A percentile compares a stretch with the other conserved stretches of the same genome.
Conservation (phyloP, 208 protist genomes). For the Vickermania ingenoplastis region DNA sequence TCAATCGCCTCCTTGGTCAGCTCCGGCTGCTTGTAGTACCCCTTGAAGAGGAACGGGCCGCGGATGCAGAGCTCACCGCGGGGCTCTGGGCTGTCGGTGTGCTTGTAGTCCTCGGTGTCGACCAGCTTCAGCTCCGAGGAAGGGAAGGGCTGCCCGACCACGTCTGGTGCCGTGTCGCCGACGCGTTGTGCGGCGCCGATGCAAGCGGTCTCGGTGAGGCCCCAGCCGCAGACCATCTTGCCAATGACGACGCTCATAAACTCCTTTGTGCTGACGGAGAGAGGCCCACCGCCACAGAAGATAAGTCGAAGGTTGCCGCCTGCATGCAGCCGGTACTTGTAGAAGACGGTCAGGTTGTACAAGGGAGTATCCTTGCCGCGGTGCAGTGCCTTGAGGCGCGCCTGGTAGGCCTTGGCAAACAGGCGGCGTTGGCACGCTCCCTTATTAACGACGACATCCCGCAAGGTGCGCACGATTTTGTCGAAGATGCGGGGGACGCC, state of each 20-base stretch:
- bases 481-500: conserved; percentile 50
- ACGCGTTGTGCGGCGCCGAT: conserved; percentile 12
- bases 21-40: conserved; percentile 54
- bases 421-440: conserved; percentile 17
- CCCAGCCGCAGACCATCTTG: conserved; percentile 39
- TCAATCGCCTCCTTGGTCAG: conserved; percentile 27
- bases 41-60: conserved; percentile 21
- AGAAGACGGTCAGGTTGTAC: conserved; percentile 42
- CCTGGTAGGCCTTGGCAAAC: conserved; percentile 32
- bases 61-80: conserved; percentile 38
- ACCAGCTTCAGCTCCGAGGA: conserved; percentile 69
- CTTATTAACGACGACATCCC: conserved; percentile 13
- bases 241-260: conserved; percentile 36
- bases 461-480: conserved; percentile 32
- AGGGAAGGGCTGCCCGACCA: conserved; percentile 17
- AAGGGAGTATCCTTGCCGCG: conserved; percentile 28
- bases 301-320: conserved; percentile 29
- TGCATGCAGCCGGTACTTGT: conserved; percentile 12
- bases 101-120: conserved; percentile 46
- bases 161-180: conserved; percentile 12
- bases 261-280: conserved; percentile 19
- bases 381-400: conserved; percentile 12
- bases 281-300: conserved; percentile 36
- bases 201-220: conserved; percentile 54
- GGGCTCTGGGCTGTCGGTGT: conserved; percentile 25